Percentiles rank a stretch among this genome's conserved stretches.
phyloP scores from a whole-genome alignment of 2,329 filamentous ascomycete species.

The Dactylella cylindrospora region DNA sequence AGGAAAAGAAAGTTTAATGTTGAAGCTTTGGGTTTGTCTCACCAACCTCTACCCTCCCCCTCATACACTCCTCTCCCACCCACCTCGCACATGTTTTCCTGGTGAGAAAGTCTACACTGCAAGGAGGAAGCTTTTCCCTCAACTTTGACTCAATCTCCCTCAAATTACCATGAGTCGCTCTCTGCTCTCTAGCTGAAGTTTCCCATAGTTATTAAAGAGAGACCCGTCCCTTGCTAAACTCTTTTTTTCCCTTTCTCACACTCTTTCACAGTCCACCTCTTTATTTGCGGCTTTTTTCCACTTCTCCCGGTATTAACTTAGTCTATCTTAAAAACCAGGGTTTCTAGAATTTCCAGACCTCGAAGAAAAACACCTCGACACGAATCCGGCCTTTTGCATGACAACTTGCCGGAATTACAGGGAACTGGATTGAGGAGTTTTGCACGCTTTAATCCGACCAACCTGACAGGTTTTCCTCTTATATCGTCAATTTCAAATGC shows the following conservation, averaged over 20 bases:
- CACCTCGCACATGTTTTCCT: constrained; percentile 10
- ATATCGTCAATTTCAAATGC: constrained; percentile 42
- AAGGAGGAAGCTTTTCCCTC: constrained; percentile 23
- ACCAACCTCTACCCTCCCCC: constrained; percentile 30
- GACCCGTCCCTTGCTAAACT: constrained; percentile 5
- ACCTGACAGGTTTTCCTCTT: no score
- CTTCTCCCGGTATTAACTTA: constrained; percentile 22
- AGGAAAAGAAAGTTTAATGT: constrained; percentile 24
- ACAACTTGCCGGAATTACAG: no score
- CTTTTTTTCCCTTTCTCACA: constrained; percentile 17
- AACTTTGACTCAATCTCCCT: constrained; percentile 40
- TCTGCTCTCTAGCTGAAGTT: not conserved
- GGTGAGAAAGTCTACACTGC: no score
- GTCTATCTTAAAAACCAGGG: no score
- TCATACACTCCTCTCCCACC: constrained; percentile 4
- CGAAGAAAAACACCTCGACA: not conserved
- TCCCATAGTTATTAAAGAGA: constrained; percentile 28
- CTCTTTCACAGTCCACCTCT: not conserved
- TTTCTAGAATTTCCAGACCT: constrained; percentile 19
- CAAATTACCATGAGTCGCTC: constrained; percentile 18
- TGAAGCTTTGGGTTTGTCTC: constrained; percentile 45
- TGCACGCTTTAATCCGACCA: no score
- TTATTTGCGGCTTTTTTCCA: constrained; percentile 5
- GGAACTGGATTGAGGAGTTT: no score
- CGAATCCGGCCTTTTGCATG: no score